Conservation (phyloP, 345 rosid species). For the Sapria himalayana region DNA sequence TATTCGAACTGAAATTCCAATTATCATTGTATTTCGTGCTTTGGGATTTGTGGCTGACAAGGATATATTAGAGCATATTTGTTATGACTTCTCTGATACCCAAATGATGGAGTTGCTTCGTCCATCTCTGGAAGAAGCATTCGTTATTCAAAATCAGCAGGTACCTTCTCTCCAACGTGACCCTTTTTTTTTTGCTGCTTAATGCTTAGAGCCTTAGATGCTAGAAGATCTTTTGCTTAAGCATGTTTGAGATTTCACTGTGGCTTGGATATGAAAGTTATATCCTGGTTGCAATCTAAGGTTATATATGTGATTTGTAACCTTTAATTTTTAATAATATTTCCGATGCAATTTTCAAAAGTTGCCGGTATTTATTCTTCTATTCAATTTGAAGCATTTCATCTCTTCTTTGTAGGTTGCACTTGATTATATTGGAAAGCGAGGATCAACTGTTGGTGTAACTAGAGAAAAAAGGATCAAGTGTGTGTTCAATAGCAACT, state of each 20-base stretch:
- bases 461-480: conserved; percentile 86
- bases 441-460: conserved; percentile 95
- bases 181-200: neutral
- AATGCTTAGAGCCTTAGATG: too few species aligned
- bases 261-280: too few species aligned
- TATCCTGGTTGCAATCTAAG: too few species aligned
- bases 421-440: conserved; percentile 84
- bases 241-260: too few species aligned
- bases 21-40: conserved; percentile 90
- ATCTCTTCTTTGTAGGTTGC: conserved; percentile 47
- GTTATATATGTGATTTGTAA: too few species aligned
- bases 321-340: too few species aligned
- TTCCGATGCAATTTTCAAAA: too few species aligned
- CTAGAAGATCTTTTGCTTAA: too few species aligned
- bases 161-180: conserved; percentile 11
- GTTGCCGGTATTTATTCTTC: too few species aligned
- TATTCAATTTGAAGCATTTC: too few species aligned
- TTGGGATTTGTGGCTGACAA: conserved; percentile 94
- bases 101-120: conserved; percentile 97
- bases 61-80: conserved; percentile 84
- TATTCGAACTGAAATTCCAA: conserved; percentile 91
- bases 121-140: conserved; percentile 93
- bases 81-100: conserved; percentile 74
- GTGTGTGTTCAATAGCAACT: conserved; percentile 26
- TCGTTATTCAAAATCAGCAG: conserved; percentile 95